A percentile compares a stretch with the other conserved stretches of the same genome.
phyloP scores from a whole-genome alignment of 805 yeast species.

The Starmerella tilneyi region DNA sequence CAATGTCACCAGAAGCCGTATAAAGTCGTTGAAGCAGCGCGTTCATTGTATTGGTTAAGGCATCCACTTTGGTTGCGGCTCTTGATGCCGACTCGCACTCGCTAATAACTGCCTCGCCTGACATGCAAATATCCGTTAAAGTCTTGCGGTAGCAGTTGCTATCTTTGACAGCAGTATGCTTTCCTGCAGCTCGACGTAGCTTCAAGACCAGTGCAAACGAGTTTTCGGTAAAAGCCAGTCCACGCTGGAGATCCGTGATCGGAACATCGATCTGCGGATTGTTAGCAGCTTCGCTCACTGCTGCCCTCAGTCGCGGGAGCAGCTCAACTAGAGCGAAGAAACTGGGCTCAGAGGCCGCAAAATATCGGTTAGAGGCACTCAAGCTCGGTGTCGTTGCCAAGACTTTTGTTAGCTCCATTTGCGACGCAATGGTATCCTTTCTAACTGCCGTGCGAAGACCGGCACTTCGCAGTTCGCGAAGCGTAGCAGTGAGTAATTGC shows the following conservation, averaged over 20 bases:
- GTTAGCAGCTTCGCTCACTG: constrained; percentile 40
- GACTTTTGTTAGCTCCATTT: constrained; percentile 52
- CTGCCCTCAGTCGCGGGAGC: constrained; percentile 64
- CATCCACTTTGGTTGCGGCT: background rate
- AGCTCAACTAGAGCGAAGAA: constrained; percentile 68
- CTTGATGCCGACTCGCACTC: background rate
- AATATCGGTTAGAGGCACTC: background rate
- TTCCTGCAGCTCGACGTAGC: constrained; percentile 20
- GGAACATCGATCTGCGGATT: constrained; percentile 53
- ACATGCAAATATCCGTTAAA: background rate
- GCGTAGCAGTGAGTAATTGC: constrained; percentile 62
- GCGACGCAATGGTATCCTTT: constrained; percentile 52
- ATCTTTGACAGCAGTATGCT: background rate
- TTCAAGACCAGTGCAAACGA: constrained; percentile 46
- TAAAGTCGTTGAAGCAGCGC: background rate
- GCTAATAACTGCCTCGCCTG: background rate
- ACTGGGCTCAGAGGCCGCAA: constrained; percentile 33
- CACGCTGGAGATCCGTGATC: constrained; percentile 58
- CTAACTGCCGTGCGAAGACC: constrained; percentile 64
- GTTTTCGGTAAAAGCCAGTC: constrained; percentile 67
- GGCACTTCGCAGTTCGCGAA: constrained; percentile 61
- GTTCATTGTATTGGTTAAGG: background rate
- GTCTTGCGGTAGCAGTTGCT: background rate
- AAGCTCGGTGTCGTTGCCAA: constrained; percentile 47
- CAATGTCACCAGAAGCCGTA: background rate